Percentiles rank a stretch among this genome's conserved stretches.
Conservation (phyloP, 345 rosid genomes). For the Eutrema heterophyllum region DNA sequence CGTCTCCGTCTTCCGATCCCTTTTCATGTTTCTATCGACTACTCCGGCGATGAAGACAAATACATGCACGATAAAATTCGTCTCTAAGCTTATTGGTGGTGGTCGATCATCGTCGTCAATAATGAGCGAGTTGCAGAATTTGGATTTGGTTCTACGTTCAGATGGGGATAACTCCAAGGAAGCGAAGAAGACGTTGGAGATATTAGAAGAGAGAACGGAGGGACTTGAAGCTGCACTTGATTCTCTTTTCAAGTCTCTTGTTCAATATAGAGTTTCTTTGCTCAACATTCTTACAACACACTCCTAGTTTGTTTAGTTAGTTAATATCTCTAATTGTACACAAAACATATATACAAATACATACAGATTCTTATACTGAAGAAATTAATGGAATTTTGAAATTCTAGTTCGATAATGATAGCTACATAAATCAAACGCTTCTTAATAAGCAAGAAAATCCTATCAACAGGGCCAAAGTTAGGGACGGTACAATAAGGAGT, state of each 20-base stretch:
- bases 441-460: background rate
- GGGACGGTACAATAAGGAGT: background rate
- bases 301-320: background rate
- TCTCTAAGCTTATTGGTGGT: constrained; percentile 34
- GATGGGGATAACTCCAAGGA: constrained; percentile 10
- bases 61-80: constrained; percentile 40
- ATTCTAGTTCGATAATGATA: background rate
- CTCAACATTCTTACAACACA: constrained; percentile 46
- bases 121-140: constrained; percentile 35
- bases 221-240: constrained; percentile 47
- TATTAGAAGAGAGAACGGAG: constrained; percentile 31
- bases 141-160: constrained; percentile 35
- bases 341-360: constrained; percentile 8
- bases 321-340: constrained; percentile 22
- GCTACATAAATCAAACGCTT: background rate
- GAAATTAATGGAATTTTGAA: background rate
- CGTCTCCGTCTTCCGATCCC: constrained; percentile 33
- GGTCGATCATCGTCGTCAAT: constrained; percentile 17
- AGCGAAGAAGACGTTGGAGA: constrained; percentile 29
- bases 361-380: background rate
- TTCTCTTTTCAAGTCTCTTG: constrained; percentile 41
- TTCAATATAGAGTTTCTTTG: constrained; percentile 45
- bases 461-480: background rate
- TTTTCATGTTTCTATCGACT: constrained; percentile 40
- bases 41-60: constrained; percentile 20